These are phyloP conservation scores for Aureobasidium melanogenum DNA, from an alignment of 2,329 filamentous ascomycete genomes.

Conservation along the genomic window DNA sequence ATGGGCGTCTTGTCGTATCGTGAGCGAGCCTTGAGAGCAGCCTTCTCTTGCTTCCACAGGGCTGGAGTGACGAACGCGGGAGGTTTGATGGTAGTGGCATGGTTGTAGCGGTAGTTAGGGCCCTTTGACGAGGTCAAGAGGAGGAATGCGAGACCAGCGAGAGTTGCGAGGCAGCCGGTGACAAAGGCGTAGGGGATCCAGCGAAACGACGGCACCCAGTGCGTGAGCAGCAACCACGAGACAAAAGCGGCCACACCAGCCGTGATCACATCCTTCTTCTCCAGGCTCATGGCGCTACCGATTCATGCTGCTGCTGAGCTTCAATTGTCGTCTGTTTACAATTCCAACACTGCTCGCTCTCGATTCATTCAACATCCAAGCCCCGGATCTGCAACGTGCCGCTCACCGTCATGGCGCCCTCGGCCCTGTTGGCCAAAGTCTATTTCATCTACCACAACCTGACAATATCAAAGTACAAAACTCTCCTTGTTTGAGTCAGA, in stretches of 20 bases:
- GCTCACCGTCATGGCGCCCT: not conserved
- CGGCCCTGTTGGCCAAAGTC: not conserved
- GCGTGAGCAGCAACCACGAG: conserved; percentile 77
- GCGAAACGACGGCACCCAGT: conserved; percentile 74
- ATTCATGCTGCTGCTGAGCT: not conserved
- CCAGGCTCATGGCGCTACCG: conserved; percentile 51
- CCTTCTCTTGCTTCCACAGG: conserved; percentile 63
- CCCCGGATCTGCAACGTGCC: conserved; percentile 7
- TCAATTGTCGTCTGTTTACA: conserved; percentile 7
- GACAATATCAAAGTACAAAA: not conserved
- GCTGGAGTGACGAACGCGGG: conserved; percentile 19
- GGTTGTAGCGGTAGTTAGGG: conserved; percentile 47
- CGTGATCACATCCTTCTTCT: conserved; percentile 62
- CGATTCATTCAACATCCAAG: not conserved
- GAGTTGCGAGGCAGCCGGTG: conserved; percentile 51
- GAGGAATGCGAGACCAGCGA: conserved; percentile 48
- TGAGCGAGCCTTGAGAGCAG: conserved; percentile 55
- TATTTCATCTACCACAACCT: not conserved
- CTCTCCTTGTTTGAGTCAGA: not conserved
- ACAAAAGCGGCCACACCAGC: conserved; percentile 64
- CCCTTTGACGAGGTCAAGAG: conserved; percentile 54
- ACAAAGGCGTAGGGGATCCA: conserved; percentile 80
- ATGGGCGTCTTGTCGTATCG: conserved; percentile 61
- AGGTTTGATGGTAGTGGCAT: conserved; percentile 28
- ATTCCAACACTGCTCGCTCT: not conserved